Percentiles rank a stretch among this genome's conserved stretches.
These are phyloP conservation scores for Trichoderma simmonsii DNA, from an alignment of 2,329 filamentous ascomycete genomes.

Conservation along the genomic window DNA sequence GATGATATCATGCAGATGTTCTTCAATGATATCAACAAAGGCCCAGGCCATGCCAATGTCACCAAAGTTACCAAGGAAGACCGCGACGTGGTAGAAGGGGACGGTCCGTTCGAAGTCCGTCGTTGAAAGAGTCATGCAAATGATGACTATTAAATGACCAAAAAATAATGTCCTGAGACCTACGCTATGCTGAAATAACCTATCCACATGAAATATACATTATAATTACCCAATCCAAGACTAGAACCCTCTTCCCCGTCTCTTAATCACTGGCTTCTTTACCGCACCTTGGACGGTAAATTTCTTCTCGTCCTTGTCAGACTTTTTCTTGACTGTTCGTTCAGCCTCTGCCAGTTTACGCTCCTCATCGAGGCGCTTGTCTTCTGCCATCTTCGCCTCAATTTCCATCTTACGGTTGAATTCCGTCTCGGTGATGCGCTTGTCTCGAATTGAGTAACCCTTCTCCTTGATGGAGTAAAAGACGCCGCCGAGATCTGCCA, in stretches of 20 bases:
- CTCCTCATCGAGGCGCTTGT: constrained; percentile 67
- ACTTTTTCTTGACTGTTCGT: constrained; percentile 39
- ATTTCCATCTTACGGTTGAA: constrained; percentile 94
- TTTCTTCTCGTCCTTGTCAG: constrained; percentile 46
- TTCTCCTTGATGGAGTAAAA: constrained; percentile 99
- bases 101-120: constrained; percentile 62
- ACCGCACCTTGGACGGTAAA: constrained; percentile 61
- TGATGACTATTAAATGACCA: neutral
- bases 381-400: constrained; percentile 85
- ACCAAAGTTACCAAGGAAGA: constrained; percentile 69
- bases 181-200: neutral
- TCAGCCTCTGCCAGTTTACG: constrained; percentile 50
- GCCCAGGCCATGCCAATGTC: constrained; percentile 70
- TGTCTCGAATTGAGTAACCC: constrained; percentile 84
- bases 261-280: constrained; percentile 57
- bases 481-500: constrained; percentile 91
- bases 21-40: constrained; percentile 70
- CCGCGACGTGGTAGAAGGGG: constrained; percentile 62
- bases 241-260: constrained; percentile 53
- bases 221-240: neutral
- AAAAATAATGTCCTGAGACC: neutral
- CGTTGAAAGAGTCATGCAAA: constrained; percentile 26
- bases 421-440: constrained; percentile 82
- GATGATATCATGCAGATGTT: constrained; percentile 64
- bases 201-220: neutral